Evolutionary conservation across 106 monocot species (phyloP), one percentile per base, ranked within the genome.

Genomic region (Dendrobium huoshanense): DNA sequence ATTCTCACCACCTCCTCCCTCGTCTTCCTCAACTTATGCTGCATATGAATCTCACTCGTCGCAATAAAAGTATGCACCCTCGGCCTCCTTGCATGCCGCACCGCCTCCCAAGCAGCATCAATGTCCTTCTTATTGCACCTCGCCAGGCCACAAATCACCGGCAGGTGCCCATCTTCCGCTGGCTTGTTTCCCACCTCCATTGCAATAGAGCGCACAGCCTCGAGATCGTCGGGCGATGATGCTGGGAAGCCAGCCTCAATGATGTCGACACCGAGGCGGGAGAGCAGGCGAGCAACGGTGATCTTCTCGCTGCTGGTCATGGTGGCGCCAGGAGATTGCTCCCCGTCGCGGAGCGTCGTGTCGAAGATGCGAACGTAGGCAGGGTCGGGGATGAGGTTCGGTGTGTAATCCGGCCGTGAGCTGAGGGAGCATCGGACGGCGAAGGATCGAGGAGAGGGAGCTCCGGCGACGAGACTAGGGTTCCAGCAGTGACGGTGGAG

Each of bases 271-370:
- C 98, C 90, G 13, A 99, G 93, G 67, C 76, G 79, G 51, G 91
- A 72, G 67, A 99, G 91, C 73, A 87, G 89, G 78, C 88, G 86
- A 10, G 98, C 98, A 61, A 95, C 79, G 56, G 90, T 84, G 58
- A 99, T 88, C 91, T 95, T 99, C 87, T 99, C 90, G 24, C 44
- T 54, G 85, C 85, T 87, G 67, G 93, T 99, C 98, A 99, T 99
- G 75, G 95, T 90, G 83, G 98, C 98, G 54, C 98, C 98, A 8
- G 98, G 98, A 22, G 98, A 93, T 84, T 99, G 98, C 94, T 99
- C 98, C 73, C 95, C 95, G 83, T 99, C 98, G 64, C 98, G 91
- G 82, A 99, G 90, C 42, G 98, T 99, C 79, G 95, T 95, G 79
- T 99, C 98, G 87, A 95, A 92, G 70, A 98, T 79, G 17, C 98